Evolutionary conservation across 2,329 filamentous ascomycete species (phyloP).

Genomic region (Alternaria hordeiaustralica): DNA sequence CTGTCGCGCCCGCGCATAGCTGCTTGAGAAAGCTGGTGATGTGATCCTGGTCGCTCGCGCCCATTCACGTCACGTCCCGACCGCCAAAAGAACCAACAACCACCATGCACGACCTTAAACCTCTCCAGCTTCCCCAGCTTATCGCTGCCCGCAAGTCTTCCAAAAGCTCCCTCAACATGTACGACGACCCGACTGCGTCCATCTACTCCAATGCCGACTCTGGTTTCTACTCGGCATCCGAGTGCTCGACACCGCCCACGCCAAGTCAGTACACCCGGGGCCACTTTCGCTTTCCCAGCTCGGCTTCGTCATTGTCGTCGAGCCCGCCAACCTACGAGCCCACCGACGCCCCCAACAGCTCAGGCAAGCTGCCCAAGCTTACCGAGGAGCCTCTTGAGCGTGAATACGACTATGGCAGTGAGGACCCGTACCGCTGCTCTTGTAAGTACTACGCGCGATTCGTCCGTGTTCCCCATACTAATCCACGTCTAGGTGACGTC

Average conservation of each 20-base stretch:
- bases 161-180: constrained; percentile 44
- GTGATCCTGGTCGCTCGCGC: constrained; percentile 41
- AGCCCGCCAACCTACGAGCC: constrained; percentile 58
- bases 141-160: constrained; percentile 47
- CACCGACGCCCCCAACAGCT: constrained; percentile 63
- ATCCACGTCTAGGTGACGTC: constrained; percentile 61
- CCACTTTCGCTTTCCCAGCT: constrained; percentile 73
- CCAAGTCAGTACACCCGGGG: constrained; percentile 71
- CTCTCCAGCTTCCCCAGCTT: constrained; percentile 48
- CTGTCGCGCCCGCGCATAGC: constrained; percentile 16
- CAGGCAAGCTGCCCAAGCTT: constrained; percentile 78
- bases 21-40: constrained; percentile 39
- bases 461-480: constrained; percentile 23
- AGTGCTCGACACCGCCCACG: constrained; percentile 72
- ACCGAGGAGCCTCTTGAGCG: constrained; percentile 80
- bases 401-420: constrained; percentile 64
- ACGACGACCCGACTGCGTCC: constrained; percentile 39
- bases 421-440: constrained; percentile 64
- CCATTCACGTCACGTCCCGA: constrained; percentile 37
- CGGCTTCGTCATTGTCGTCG: constrained; percentile 75
- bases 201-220: constrained; percentile 46
- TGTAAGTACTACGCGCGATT: constrained; percentile 64
- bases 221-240: constrained; percentile 63
- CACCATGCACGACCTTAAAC: constrained; percentile 50
- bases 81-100: constrained; percentile 18